phyloP scores from a whole-genome alignment of 129 eudicot genomes.

The Solidago caesia region DNA sequence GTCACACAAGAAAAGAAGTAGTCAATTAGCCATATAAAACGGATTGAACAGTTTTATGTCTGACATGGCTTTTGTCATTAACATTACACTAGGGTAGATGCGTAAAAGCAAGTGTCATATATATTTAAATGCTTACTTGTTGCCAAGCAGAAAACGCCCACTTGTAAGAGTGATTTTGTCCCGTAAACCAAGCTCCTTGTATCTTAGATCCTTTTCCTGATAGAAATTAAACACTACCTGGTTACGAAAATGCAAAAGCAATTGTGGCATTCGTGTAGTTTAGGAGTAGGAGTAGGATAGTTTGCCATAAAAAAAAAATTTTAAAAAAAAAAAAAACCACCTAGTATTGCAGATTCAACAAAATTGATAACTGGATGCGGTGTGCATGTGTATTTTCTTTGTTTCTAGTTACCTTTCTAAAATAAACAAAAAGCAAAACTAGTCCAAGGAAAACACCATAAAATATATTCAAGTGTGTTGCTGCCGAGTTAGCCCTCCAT shows the following conservation, averaged over 20 bases:
- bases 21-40: too few species aligned
- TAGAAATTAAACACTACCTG: not conserved
- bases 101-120: not conserved
- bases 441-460: not conserved
- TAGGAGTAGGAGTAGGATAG: too few species aligned
- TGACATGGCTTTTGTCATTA: too few species aligned
- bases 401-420: not conserved
- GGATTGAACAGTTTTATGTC: too few species aligned
- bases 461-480: not conserved
- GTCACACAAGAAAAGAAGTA: too few species aligned
- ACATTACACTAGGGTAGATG: not conserved
- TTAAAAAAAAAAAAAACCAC: not conserved
- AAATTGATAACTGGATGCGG: not conserved
- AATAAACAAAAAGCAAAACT: not conserved
- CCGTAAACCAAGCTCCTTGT: conserved; percentile 94
- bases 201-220: conserved; percentile 97
- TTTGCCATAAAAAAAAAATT: too few species aligned
- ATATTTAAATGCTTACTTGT: conserved; percentile 57
- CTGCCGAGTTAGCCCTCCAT: too few species aligned
- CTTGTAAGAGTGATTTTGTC: conserved; percentile 97
- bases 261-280: too few species aligned
- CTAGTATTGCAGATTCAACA: not conserved
- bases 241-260: not conserved
- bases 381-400: not conserved
- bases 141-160: conserved; percentile 97